A percentile compares a stretch with the other conserved stretches of the same genome.
These are phyloP conservation scores for Botrytis byssoidea DNA, from an alignment of 2,329 filamentous ascomycete species.

Conservation along the genomic window DNA sequence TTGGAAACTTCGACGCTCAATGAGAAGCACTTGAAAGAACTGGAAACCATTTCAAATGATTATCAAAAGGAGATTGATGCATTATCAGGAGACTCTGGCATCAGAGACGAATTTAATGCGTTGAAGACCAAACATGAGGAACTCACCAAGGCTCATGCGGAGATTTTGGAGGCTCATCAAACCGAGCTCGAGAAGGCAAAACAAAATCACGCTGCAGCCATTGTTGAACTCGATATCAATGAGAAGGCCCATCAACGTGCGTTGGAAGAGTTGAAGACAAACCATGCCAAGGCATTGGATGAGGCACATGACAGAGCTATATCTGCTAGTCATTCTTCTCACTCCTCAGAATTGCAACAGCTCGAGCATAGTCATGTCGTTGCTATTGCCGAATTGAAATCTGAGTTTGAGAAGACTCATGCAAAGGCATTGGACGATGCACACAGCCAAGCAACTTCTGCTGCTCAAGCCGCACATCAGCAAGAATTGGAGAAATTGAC, in stretches of 20 bases:
- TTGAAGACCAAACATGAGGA: conserved; percentile 58
- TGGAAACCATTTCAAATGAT: conserved; percentile 58
- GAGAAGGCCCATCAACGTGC: conserved; percentile 54
- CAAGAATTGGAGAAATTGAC: conserved; percentile 55
- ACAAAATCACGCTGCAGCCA: conserved; percentile 34
- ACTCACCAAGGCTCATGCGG: conserved; percentile 40
- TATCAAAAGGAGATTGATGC: conserved; percentile 65
- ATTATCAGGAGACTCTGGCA: conserved; percentile 60
- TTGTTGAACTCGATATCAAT: conserved; percentile 44
- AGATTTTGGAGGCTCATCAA: conserved; percentile 27
- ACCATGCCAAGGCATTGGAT: conserved; percentile 59
- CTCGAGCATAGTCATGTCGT: conserved; percentile 55
- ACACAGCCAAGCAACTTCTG: conserved; percentile 50
- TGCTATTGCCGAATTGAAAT: conserved; percentile 43
- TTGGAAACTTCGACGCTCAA: conserved; percentile 42
- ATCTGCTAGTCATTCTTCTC: conserved; percentile 50
- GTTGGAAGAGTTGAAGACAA: conserved; percentile 55
- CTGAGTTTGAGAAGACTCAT: conserved; percentile 48
- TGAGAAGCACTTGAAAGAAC: conserved; percentile 54
- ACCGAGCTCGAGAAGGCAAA: conserved; percentile 32
- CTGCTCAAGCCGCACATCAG: conserved; percentile 49
- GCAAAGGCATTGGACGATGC: conserved; percentile 57
- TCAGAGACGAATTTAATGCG: conserved; percentile 62
- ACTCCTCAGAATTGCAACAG: conserved; percentile 51
- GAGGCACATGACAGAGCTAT: conserved; percentile 51